Evolutionary conservation across 176 grass and related monocot species (phyloP).

Genomic region (Lolium perenne): DNA sequence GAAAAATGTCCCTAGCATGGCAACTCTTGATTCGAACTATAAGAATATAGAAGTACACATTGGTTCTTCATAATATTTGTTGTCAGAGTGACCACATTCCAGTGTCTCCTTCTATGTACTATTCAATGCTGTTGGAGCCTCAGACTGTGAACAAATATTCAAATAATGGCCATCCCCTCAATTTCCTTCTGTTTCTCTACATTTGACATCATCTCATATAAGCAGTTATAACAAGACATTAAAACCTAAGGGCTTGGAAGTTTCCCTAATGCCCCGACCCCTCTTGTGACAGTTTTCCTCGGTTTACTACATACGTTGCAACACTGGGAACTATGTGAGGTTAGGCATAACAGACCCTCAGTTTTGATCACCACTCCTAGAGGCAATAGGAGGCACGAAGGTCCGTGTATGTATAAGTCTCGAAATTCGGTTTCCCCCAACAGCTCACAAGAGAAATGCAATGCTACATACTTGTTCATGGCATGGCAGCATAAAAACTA

Average conservation of each 20-base stretch:
- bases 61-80: not conserved
- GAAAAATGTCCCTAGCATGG: slow-evolving; percentile 21
- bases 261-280: not conserved
- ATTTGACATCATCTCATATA: not conserved
- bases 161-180: not conserved
- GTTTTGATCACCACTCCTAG: not conserved
- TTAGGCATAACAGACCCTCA: not conserved
- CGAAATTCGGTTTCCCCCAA: not conserved
- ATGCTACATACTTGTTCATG: not conserved
- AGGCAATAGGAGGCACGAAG: not conserved
- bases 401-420: not conserved
- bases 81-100: not conserved
- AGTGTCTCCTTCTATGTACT: slow-evolving; percentile 1
- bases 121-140: not conserved
- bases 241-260: not conserved
- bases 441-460: not conserved
- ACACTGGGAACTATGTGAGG: not conserved
- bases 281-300: not conserved
- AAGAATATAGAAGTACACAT: not conserved
- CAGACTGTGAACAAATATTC: not conserved
- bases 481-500: not conserved
- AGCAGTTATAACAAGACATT: not conserved
- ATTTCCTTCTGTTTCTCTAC: not conserved
- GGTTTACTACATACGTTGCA: not conserved
- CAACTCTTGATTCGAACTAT: not conserved